A percentile compares a stretch with the other conserved stretches of the same genome.
Conservation (phyloP, 1,284 basidiomycete genomes). For the Schizopora paradoxa region DNA sequence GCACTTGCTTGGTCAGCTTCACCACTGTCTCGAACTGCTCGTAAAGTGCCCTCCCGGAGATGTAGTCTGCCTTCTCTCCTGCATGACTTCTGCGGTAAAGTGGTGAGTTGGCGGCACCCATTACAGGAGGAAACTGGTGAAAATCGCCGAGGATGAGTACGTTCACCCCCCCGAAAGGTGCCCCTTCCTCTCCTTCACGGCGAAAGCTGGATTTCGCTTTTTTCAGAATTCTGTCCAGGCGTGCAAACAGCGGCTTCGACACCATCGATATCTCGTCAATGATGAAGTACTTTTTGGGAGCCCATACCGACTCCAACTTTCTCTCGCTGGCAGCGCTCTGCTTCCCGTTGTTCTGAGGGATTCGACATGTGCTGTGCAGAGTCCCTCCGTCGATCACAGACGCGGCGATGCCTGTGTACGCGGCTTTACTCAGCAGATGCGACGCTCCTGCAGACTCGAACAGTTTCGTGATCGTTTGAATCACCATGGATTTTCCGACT, state of each 20-base stretch:
- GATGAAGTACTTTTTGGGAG: constrained; percentile 9
- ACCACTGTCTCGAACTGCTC: constrained; percentile 34
- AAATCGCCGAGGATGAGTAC: constrained; percentile 18
- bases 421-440: constrained; percentile 26
- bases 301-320: neutral
- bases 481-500: constrained; percentile 34
- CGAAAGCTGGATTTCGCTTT: too few species aligned
- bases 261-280: constrained; percentile 18
- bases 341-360: neutral
- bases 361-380: constrained; percentile 18
- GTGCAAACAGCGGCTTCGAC: constrained; percentile 1
- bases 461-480: constrained; percentile 28
- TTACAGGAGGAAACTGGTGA: constrained; percentile 21
- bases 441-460: constrained; percentile 19
- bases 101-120: neutral
- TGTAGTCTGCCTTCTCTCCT: too few species aligned
- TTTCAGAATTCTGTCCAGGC: neutral
- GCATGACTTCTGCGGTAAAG: neutral
- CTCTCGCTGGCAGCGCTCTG: neutral
- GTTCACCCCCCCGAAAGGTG: constrained; percentile 19
- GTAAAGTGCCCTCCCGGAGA: constrained; percentile 29
- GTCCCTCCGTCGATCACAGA: constrained; percentile 31
- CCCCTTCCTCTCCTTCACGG: neutral
- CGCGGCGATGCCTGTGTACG: constrained; percentile 33
- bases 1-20: constrained; percentile 31